These are phyloP conservation scores for Alternaria arborescens DNA, from an alignment of 2,329 filamentous ascomycete species.

Conservation along the genomic window DNA sequence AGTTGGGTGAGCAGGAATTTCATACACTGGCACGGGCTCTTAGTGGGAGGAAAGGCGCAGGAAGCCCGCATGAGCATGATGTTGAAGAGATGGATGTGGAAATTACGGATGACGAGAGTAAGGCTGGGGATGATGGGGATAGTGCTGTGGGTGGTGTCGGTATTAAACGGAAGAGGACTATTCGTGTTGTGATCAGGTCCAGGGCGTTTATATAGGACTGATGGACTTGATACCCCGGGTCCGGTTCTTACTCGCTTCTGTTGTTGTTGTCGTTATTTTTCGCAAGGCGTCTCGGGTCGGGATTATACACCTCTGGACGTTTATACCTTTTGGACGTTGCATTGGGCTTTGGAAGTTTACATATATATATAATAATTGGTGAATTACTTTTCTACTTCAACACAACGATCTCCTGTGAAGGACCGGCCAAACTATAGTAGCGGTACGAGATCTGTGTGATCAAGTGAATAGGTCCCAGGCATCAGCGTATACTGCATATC, in stretches of 20 bases:
- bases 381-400: background rate
- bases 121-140: conserved; percentile 24
- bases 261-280: background rate
- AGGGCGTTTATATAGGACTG: conserved; percentile 44
- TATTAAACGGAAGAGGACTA: conserved; percentile 40
- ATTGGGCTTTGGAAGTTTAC: background rate
- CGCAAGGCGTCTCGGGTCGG: background rate
- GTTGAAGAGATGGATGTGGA: conserved; percentile 31
- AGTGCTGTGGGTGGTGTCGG: conserved; percentile 32
- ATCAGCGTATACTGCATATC: background rate
- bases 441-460: background rate
- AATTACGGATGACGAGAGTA: conserved; percentile 29
- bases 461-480: no score
- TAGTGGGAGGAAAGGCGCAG: background rate
- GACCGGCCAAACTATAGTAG: background rate
- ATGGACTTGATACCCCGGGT: conserved; percentile 3
- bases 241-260: background rate
- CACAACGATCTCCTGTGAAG: background rate
- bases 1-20: conserved; percentile 20
- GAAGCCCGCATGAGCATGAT: conserved; percentile 2
- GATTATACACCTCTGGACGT: background rate
- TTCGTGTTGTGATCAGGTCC: conserved; percentile 44
- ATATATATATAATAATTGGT: background rate
- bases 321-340: background rate
- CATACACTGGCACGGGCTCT: conserved; percentile 6